Percentiles rank a stretch among this genome's conserved stretches.
These are phyloP conservation scores for Sporothrix pallida DNA, from an alignment of 2,329 filamentous ascomycete genomes.

Conservation along the genomic window DNA sequence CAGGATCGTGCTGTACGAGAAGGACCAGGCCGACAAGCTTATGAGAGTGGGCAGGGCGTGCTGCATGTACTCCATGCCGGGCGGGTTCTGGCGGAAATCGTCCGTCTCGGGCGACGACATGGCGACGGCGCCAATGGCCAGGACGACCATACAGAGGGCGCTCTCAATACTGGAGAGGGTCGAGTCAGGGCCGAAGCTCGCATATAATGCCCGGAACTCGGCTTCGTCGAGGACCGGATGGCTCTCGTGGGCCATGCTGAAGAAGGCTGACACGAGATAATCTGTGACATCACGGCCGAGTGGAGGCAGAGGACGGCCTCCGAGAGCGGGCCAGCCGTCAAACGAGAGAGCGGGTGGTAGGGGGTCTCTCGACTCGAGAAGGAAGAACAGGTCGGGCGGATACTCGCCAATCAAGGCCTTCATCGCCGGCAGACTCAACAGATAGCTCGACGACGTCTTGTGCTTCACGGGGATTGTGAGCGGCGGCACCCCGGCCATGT, in stretches of 20 bases:
- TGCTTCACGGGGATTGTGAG: constrained; percentile 43
- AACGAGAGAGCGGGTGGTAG: constrained; percentile 40
- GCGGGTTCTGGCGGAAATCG: constrained; percentile 38
- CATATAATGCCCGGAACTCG: constrained; percentile 41
- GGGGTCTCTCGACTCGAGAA: constrained; percentile 41
- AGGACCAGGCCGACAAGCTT: constrained; percentile 43
- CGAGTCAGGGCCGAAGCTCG: constrained; percentile 38
- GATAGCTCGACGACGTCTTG: constrained; percentile 43
- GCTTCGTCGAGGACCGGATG: constrained; percentile 43
- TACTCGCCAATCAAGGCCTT: constrained; percentile 44
- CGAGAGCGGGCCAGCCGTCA: not conserved
- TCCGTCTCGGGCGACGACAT: constrained; percentile 37
- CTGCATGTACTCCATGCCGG: constrained; percentile 45
- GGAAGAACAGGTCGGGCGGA: constrained; percentile 42
- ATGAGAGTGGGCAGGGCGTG: constrained; percentile 43
- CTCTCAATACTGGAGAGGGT: constrained; percentile 38
- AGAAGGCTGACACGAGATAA: constrained; percentile 41
- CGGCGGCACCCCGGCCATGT: constrained; percentile 38
- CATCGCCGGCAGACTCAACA: constrained; percentile 41
- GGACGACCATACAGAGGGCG: constrained; percentile 44
- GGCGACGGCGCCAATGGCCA: constrained; percentile 42
- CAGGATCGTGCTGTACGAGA: constrained; percentile 41
- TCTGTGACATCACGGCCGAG: constrained; percentile 38
- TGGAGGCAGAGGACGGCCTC: constrained; percentile 25
- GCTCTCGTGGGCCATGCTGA: constrained; percentile 40